Evolutionary conservation across 495 filamentous ascomycete genomes (phyloP).

Genomic region (Neurospora sp.): DNA sequence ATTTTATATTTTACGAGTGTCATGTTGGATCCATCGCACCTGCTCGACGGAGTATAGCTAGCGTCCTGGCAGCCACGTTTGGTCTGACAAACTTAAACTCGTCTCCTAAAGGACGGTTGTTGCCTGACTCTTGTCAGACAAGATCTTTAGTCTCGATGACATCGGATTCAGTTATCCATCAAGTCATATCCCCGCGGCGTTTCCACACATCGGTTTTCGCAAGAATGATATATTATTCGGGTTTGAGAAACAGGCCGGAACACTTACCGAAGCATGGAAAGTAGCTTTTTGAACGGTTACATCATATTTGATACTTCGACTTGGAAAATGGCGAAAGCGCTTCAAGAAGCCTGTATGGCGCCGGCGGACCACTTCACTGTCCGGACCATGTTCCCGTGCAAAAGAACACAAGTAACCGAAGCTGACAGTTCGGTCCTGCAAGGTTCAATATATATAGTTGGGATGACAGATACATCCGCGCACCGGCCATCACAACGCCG

Average conservation of each 20-base stretch:
- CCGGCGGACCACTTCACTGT: background rate
- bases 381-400: background rate
- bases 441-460: background rate
- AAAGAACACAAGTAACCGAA: background rate
- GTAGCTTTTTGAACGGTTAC: background rate
- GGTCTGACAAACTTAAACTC: background rate
- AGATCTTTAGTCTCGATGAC: background rate
- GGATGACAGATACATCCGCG: background rate
- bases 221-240: background rate
- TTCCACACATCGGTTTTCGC: background rate
- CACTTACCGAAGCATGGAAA: accelerated
- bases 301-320: background rate
- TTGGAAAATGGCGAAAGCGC: background rate
- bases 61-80: background rate
- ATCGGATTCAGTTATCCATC: background rate
- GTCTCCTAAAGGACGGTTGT: background rate
- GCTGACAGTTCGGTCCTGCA: background rate
- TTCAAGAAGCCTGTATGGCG: background rate
- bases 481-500: background rate
- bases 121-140: background rate
- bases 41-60: background rate
- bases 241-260: background rate
- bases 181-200: background rate
- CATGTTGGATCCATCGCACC: background rate
- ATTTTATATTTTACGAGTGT: background rate